Conservation (phyloP, 2,329 filamentous ascomycete genomes). For the Dendryphion nanum region DNA sequence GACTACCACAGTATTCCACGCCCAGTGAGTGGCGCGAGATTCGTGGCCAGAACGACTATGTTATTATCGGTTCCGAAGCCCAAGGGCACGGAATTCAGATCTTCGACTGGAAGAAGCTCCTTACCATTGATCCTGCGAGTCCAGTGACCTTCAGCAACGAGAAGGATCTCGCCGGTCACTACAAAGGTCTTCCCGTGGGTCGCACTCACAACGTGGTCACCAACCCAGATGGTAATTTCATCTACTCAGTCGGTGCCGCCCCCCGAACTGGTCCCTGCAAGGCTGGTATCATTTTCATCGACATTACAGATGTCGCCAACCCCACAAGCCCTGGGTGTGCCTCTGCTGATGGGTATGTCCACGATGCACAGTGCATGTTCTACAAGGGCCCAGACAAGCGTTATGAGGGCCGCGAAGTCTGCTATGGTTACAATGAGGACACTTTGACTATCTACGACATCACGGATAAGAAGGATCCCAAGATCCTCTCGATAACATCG, state of each 20-base stretch:
- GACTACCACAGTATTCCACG: constrained; percentile 49
- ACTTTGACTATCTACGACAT: constrained; percentile 55
- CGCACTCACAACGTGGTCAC: constrained; percentile 40
- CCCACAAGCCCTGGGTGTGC: constrained; percentile 56
- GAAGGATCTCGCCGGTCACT: constrained; percentile 34
- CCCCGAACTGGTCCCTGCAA: constrained; percentile 43
- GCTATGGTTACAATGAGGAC: constrained; percentile 58
- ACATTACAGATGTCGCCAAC: constrained; percentile 54
- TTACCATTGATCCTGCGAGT: constrained; percentile 31
- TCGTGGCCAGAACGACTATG: constrained; percentile 43
- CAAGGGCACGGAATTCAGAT: constrained; percentile 58
- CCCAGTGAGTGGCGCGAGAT: constrained; percentile 56
- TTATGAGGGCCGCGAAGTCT: constrained; percentile 53
- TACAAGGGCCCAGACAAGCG: constrained; percentile 53
- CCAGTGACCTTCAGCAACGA: constrained; percentile 35
- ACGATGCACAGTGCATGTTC: constrained; percentile 60
- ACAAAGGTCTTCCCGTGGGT: constrained; percentile 33
- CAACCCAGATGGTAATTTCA: constrained; percentile 37
- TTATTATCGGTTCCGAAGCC: constrained; percentile 44
- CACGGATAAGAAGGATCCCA: constrained; percentile 54
- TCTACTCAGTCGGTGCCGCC: constrained; percentile 37
- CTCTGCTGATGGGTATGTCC: constrained; percentile 57
- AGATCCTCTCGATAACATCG: constrained; percentile 54
- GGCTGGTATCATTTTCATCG: constrained; percentile 59
- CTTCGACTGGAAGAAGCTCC: constrained; percentile 58